phyloP scores from a whole-genome alignment of 2,329 filamentous ascomycete species.

The Aspergillus quadrilineatus region DNA sequence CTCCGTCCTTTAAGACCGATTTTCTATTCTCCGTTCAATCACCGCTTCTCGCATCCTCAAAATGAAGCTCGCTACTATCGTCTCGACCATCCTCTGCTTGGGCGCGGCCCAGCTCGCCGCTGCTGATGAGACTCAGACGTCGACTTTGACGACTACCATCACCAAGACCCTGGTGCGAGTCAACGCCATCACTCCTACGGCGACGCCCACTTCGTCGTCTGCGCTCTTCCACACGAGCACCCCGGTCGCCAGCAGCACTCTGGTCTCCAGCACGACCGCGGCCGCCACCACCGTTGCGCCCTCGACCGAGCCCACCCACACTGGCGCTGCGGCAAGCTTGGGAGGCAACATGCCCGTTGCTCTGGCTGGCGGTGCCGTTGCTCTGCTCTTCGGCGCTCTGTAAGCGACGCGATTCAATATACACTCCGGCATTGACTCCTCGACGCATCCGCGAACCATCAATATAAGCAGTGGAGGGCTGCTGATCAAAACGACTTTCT shows the following conservation, averaged over 20 bases:
- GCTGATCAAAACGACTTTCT: slow-evolving; percentile 12
- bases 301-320: slow-evolving; percentile 20
- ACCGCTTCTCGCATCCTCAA: slow-evolving; percentile 13
- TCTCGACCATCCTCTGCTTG: slow-evolving; percentile 37
- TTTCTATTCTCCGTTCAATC: not conserved
- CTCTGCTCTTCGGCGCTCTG: slow-evolving; percentile 37
- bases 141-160: slow-evolving; percentile 35
- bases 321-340: slow-evolving; percentile 21
- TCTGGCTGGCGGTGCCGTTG: slow-evolving; percentile 39
- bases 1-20: slow-evolving; percentile 7
- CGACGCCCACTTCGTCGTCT: slow-evolving; percentile 17
- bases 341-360: slow-evolving; percentile 30
- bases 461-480: slow-evolving; percentile 7
- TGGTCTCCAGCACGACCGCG: slow-evolving; percentile 12
- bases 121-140: slow-evolving; percentile 25
- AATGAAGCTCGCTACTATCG: slow-evolving; percentile 39
- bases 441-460: not conserved
- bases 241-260: slow-evolving; percentile 17
- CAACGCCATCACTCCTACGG: slow-evolving; percentile 39
- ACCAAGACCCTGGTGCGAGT: slow-evolving; percentile 47
- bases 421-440: slow-evolving; percentile 5
- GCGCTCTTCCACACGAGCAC: slow-evolving; percentile 33
- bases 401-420: slow-evolving; percentile 22
- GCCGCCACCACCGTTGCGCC: slow-evolving; percentile 19
- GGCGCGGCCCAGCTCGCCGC: slow-evolving; percentile 33